Evolutionary conservation across 2,329 filamentous ascomycete species (phyloP).

Genomic region (Phaeophleospora eucalypticola): DNA sequence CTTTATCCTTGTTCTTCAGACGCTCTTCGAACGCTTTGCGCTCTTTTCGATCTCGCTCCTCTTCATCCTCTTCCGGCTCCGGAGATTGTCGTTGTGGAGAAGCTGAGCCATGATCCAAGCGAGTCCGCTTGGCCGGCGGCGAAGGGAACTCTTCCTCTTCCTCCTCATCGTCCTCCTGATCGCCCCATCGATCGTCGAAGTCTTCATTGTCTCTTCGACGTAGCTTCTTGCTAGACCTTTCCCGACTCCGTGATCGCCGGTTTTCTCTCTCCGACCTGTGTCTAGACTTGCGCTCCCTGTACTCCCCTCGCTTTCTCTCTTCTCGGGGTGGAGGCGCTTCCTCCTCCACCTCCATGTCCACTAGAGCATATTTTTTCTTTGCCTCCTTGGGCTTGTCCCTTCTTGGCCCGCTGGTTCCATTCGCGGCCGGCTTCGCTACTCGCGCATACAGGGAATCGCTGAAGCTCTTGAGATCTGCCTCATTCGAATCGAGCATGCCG

Average conservation of each 20-base stretch:
- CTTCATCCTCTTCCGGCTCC: slow-evolving; percentile 31
- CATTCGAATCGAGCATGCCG: slow-evolving; percentile 49
- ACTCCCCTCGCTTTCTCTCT: slow-evolving; percentile 16
- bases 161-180: slow-evolving; percentile 59
- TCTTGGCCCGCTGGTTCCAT: slow-evolving; percentile 15
- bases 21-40: slow-evolving; percentile 76
- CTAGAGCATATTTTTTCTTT: slow-evolving; percentile 51
- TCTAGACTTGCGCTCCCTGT: slow-evolving; percentile 35
- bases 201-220: slow-evolving; percentile 52
- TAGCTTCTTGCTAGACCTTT: slow-evolving; percentile 48
- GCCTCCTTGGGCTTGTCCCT: slow-evolving; percentile 28
- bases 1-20: slow-evolving; percentile 66
- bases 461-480: slow-evolving; percentile 45
- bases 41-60: slow-evolving; percentile 65
- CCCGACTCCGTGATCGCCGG: slow-evolving; percentile 30
- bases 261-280: slow-evolving; percentile 37
- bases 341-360: slow-evolving; percentile 52
- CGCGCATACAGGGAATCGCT: slow-evolving; percentile 45
- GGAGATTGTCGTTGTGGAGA: slow-evolving; percentile 22
- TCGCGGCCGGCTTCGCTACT: slow-evolving; percentile 27
- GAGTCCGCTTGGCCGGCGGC: slow-evolving; percentile 66
- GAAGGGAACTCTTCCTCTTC: slow-evolving; percentile 60
- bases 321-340: slow-evolving; percentile 24
- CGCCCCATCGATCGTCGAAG: slow-evolving; percentile 76
- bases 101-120: slow-evolving; percentile 56